Evolutionary conservation across 768 basidiomycete species (phyloP).

Genomic region (Kwoniella bestiolae): DNA sequence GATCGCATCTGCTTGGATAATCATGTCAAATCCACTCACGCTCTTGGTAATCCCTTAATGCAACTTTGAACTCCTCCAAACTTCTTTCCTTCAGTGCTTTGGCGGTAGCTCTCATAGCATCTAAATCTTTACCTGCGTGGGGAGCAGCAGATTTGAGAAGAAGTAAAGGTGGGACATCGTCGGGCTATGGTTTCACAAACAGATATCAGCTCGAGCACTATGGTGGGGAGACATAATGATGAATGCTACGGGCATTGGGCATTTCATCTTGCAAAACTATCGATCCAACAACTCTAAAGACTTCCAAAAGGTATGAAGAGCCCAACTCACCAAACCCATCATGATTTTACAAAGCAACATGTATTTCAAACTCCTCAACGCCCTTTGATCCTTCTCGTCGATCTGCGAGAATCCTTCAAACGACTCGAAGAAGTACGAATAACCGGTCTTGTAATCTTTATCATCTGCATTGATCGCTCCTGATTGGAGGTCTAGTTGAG

Average conservation of each 20-base stretch:
- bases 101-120: conserved; percentile 94
- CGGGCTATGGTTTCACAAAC: too few species aligned
- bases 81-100: conserved; percentile 90
- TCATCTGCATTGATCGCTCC: conserved; percentile 94
- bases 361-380: conserved; percentile 88
- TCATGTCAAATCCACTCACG: too few species aligned
- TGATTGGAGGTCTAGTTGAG: conserved; percentile 66
- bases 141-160: conserved; percentile 84
- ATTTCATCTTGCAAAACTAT: too few species aligned
- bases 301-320: too few species aligned
- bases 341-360: conserved; percentile 99
- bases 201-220: too few species aligned
- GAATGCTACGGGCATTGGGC: background rate
- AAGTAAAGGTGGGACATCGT: conserved; percentile 86
- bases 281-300: too few species aligned
- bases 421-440: conserved; percentile 96
- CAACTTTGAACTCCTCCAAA: conserved; percentile 84
- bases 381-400: conserved; percentile 68
- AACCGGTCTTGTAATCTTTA: conserved; percentile 95
- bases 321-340: conserved; percentile 77
- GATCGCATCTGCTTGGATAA: too few species aligned
- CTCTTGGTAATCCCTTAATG: conserved; percentile 80
- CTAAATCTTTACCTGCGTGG: conserved; percentile 87
- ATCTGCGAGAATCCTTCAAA: conserved; percentile 85
- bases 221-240: too few species aligned